These are phyloP conservation scores for Triticum aestivum DNA, from an alignment of 176 grass and related monocot species.

Conservation along the genomic window IWGSC_CS_RefSeq_v2.1 NC_057814.1:62190073-62190572, in stretches of 20 bases:
- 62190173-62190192: background rate
- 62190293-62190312: background rate
- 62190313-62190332: background rate
- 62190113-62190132: background rate
- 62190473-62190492: background rate
- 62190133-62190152: background rate
- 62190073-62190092: background rate
- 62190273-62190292: background rate
- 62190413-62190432: background rate
- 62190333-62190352: background rate
- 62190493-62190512: background rate
- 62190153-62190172: background rate
- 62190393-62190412: background rate
- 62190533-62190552: background rate
- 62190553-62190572: slow-evolving; percentile 1
- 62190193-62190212: background rate
- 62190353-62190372: background rate
- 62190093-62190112: background rate
- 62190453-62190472: background rate
- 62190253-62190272: background rate
- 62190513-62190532: background rate
- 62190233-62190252: background rate
- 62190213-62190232: background rate
- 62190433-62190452: background rate
- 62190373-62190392: background rate